Conservation (phyloP, 306 rosid genomes). For the Glycyrrhiza uralensis region DNA sequence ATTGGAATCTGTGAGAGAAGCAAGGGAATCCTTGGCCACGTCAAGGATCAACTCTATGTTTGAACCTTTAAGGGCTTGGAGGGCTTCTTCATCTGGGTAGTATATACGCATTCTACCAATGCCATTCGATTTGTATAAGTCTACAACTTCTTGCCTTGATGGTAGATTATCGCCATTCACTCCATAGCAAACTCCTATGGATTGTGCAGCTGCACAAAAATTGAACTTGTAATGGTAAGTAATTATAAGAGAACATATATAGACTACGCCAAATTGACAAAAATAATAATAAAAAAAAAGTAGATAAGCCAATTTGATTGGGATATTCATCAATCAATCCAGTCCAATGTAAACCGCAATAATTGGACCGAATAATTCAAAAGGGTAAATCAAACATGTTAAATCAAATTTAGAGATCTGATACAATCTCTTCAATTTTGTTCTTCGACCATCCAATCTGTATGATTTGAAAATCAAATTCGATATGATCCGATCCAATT, state of each 20-base stretch:
- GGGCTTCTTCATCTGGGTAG: slow-evolving; percentile 28
- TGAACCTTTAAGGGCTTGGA: slow-evolving; percentile 51
- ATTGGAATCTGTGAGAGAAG: slow-evolving; percentile 22
- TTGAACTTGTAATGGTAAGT: not conserved
- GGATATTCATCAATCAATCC: too few species aligned
- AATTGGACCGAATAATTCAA: too few species aligned
- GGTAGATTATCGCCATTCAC: slow-evolving; percentile 31
- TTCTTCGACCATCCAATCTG: too few species aligned
- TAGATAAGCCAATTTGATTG: too few species aligned
- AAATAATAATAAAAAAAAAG: not conserved
- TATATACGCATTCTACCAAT: slow-evolving; percentile 44
- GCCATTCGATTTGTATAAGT: slow-evolving; percentile 28
- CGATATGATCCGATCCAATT: too few species aligned
- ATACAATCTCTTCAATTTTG: too few species aligned
- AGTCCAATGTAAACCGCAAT: too few species aligned
- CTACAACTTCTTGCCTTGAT: slow-evolving; percentile 30
- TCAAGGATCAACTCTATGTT: slow-evolving; percentile 45
- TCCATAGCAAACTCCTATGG: slow-evolving; percentile 59
- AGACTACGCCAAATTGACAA: too few species aligned
- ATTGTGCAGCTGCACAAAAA: slow-evolving; percentile 35
- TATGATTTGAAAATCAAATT: too few species aligned
- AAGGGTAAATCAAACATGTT: too few species aligned
- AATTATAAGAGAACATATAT: not conserved
- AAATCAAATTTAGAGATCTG: too few species aligned
- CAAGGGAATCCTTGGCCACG: slow-evolving; percentile 22